phyloP scores from a whole-genome alignment of 208 protist species.

The Angomonas deanei region DNA sequence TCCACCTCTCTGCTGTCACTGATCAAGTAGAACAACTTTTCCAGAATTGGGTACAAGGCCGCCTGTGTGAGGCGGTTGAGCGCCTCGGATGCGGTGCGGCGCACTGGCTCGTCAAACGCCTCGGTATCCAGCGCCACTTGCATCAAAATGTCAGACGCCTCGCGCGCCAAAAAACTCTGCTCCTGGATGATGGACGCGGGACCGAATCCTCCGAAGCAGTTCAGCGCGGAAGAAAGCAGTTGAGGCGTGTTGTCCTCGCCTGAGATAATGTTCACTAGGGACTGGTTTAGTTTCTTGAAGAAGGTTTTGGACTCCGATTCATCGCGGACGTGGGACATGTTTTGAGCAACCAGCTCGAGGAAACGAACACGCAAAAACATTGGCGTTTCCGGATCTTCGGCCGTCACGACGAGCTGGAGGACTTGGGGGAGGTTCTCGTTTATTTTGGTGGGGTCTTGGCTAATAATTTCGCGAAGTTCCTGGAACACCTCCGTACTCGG shows the following conservation, averaged over 20 bases:
- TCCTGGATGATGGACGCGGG: conserved; percentile 77
- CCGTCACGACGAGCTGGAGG: conserved; percentile 49
- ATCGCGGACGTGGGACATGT: conserved; percentile 59
- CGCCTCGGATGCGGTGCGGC: conserved; percentile 52
- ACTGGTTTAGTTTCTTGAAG: conserved; percentile 26
- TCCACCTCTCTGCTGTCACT: conserved; percentile 82
- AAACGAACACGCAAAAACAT: conserved; percentile 72
- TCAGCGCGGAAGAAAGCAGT: conserved; percentile 68
- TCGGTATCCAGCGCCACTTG: conserved; percentile 80
- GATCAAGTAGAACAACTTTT: conserved; percentile 86
- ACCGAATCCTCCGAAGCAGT: conserved; percentile 70
- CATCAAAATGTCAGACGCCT: conserved; percentile 84
- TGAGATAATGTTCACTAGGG: conserved; percentile 75
- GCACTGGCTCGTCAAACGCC: conserved; percentile 67
- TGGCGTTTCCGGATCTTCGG: conserved; percentile 50
- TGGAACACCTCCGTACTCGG: conserved; percentile 57
- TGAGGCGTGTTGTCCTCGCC: conserved; percentile 68
- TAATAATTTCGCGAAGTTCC: conserved; percentile 52
- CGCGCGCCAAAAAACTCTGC: conserved; percentile 75
- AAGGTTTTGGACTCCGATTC: conserved; percentile 69
- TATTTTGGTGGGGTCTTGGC: conserved; percentile 36
- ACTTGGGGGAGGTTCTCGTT: conserved; percentile 50
- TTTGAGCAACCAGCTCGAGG: conserved; percentile 61
- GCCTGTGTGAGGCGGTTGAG: conserved; percentile 64
- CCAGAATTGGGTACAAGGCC: conserved; percentile 68